These are phyloP conservation scores for Yamadazyma conglobata DNA, from an alignment of 1,139 yeast genomes.

Conservation along the genomic window DNA sequence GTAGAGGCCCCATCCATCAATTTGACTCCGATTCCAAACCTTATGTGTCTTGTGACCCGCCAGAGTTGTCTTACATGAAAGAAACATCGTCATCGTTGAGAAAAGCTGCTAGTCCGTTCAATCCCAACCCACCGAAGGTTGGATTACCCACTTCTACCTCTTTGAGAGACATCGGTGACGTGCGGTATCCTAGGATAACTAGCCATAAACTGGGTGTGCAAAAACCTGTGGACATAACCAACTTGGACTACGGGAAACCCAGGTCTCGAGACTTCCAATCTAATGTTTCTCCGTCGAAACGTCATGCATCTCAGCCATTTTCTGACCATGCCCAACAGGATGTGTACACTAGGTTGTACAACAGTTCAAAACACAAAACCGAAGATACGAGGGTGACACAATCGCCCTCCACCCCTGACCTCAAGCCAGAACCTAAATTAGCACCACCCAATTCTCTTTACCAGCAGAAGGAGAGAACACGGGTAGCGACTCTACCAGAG, in stretches of 20 bases:
- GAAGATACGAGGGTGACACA: too few species aligned
- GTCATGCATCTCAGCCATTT: conserved; percentile 8
- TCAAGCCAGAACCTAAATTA: too few species aligned
- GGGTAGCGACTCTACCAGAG: conserved; percentile 16
- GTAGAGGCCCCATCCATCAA: conserved; percentile 3
- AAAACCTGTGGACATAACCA: conserved; percentile 15
- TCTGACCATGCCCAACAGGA: conserved; percentile 6
- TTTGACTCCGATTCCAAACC: neutral
- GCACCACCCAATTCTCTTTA: too few species aligned
- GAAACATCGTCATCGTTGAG: conserved; percentile 15
- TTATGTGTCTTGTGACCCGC: neutral
- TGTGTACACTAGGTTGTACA: conserved; percentile 16
- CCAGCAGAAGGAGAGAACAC: neutral
- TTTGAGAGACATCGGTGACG: conserved; percentile 2
- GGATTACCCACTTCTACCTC: conserved; percentile 1
- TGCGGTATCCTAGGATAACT: conserved; percentile 2
- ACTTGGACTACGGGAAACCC: conserved; percentile 6
- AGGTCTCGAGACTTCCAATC: conserved; percentile 1
- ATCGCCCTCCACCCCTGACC: too few species aligned
- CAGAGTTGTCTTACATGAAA: conserved; percentile 15
- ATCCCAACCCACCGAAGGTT: neutral
- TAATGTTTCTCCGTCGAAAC: conserved; percentile 10
- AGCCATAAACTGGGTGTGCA: neutral
- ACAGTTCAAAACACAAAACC: conserved; percentile 9
- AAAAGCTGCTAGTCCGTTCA: conserved; percentile 13